These are phyloP conservation scores for Coriolopsis trogii DNA, from an alignment of 1,284 basidiomycete species.

Conservation along the genomic window DNA sequence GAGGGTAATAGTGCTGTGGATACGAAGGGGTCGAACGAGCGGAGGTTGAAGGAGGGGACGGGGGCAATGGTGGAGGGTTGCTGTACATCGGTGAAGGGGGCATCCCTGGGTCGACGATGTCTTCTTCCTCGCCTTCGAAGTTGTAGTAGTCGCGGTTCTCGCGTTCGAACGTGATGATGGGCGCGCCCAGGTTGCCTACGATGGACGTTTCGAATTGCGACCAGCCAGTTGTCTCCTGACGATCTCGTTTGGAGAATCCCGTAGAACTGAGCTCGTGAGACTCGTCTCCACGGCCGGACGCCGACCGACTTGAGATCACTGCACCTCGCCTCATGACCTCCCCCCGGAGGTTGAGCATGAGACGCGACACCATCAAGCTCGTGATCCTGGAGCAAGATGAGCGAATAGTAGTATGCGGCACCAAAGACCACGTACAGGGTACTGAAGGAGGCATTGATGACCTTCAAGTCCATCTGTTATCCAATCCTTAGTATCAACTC, in stretches of 20 bases:
- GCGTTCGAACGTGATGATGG: slow-evolving; percentile 24
- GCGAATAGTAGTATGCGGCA: too few relatives aligned
- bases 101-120: neutral
- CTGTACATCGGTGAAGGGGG: neutral
- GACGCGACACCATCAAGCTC: slow-evolving; percentile 32
- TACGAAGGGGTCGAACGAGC: neutral
- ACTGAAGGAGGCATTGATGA: slow-evolving; percentile 33
- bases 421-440: slow-evolving; percentile 22
- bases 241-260: neutral
- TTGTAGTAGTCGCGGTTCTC: slow-evolving; percentile 15
- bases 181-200: slow-evolving; percentile 30
- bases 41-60: neutral
- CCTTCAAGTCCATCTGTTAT: slow-evolving; percentile 29
- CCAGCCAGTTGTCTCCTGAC: slow-evolving; percentile 6
- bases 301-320: slow-evolving; percentile 5
- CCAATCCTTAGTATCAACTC: slow-evolving; percentile 1
- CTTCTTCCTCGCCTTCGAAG: slow-evolving; percentile 13
- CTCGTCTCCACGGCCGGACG: neutral
- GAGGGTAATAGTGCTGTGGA: neutral
- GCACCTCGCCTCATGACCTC: slow-evolving; percentile 22
- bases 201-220: slow-evolving; percentile 26
- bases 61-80: neutral
- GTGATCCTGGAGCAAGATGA: slow-evolving; percentile 25
- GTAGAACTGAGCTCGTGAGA: slow-evolving; percentile 11
- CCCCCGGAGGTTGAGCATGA: slow-evolving; percentile 32